Evolutionary conservation across 352 stramenopile species (phyloP).

Genomic region (Aphanomyces stellatus): DNA sequence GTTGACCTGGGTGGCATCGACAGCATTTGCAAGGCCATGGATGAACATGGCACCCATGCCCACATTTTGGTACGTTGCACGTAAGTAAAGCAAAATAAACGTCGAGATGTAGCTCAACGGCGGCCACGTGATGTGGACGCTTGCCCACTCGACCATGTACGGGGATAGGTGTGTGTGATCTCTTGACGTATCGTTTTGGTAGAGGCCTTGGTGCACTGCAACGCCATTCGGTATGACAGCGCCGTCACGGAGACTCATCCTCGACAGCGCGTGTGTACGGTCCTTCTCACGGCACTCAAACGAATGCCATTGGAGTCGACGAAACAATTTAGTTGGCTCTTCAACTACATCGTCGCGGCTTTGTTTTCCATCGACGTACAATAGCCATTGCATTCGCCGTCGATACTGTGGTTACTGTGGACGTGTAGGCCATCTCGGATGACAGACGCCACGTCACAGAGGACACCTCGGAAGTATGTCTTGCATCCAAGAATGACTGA

Average conservation of each 20-base stretch:
- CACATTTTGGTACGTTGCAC: neutral
- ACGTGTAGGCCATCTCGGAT: too few relatives aligned
- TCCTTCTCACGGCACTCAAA: neutral
- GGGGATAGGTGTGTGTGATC: neutral
- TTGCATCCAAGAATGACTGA: too few relatives aligned
- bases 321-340: neutral
- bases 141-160: neutral
- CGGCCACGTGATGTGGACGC: neutral
- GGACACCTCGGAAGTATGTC: neutral
- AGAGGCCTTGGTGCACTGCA: neutral
- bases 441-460: neutral
- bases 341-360: neutral
- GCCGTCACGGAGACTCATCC: too few relatives aligned
- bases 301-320: neutral
- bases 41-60: neutral
- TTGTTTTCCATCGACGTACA: too few relatives aligned
- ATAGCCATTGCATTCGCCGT: too few relatives aligned
- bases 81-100: neutral
- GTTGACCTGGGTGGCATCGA: neutral
- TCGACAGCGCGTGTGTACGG: neutral
- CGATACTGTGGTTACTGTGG: too few relatives aligned
- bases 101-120: neutral
- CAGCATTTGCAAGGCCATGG: neutral
- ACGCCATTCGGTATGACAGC: neutral
- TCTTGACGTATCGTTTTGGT: neutral